Base-by-base conservation (phyloP, 495 filamentous ascomycete genomes). In the Penicillium dipodomyicola region DNA sequence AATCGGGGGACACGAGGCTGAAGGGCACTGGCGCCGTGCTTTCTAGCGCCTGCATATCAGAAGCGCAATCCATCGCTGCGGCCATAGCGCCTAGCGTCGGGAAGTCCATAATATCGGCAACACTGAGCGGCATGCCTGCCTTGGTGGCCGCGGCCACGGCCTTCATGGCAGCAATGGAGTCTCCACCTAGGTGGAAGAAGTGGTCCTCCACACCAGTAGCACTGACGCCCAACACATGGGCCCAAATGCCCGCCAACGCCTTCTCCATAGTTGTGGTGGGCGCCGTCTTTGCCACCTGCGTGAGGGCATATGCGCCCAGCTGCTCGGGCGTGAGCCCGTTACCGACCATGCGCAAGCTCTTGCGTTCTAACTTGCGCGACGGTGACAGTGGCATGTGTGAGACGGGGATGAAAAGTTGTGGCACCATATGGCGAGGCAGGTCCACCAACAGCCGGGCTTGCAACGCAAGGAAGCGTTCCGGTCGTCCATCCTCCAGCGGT, bases 401-500 rank as follows among this genome's bases (percentile, higher is more conserved):
- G 1, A 78, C 50, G 3, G 72, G 71, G 1, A 78, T 30, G 19
- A 67, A 75, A 23, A 73, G 5, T 1, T 52, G 56, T 1, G 73
- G 77, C 0, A 78, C 65, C 75, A 80, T 79, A 62, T 77, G 74
- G 54, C 30, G 19, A 17, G 71, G 70, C 20, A 65, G 54, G 20
- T 49, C 25, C 43, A 19, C 37, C 19, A 25, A 7, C 40, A 56
- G 54, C 12, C 44, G 44, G 25, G 47, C 39, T 51, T 58, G 33
- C 42, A 49, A 29, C 50, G 33, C 33, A 29, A 49, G 46, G 46
- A 49, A 49, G 22, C 46, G 46, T 15, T 49, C 25, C 22, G 46
- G 20, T 11, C 12, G 22, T 27, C 32, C 46, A 49, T 30, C 46
- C 10, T 17, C 22, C 46, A 49, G 46, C 46, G 22, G 46, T 30